Evolutionary conservation across 2,329 filamentous ascomycete genomes (phyloP).

Genomic region (Pezicula neosporulosa): DNA sequence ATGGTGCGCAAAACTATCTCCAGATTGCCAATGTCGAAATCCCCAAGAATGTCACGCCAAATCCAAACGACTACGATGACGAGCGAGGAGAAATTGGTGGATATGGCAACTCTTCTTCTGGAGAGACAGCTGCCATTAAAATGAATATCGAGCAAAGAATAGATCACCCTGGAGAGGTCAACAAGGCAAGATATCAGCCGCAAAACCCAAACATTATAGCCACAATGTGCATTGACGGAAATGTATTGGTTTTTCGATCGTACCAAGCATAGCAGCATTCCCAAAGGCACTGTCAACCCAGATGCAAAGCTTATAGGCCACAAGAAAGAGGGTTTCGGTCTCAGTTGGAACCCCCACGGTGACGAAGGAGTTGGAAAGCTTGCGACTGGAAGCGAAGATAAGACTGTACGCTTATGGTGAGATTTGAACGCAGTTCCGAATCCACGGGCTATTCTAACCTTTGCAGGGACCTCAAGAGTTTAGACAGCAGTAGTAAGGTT

Average conservation of each 20-base stretch:
- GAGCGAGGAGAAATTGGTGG: conserved; percentile 91
- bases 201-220: conserved; percentile 97
- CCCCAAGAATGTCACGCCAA: conserved; percentile 72
- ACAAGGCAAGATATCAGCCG: conserved; percentile 96
- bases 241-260: conserved; percentile 89
- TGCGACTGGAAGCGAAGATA: conserved; percentile 87
- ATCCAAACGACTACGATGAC: conserved; percentile 84
- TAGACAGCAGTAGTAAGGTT: conserved; percentile 64
- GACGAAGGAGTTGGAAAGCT: conserved; percentile 63
- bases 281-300: conserved; percentile 70
- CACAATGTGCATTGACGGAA: conserved; percentile 83
- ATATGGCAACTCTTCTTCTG: conserved; percentile 67
- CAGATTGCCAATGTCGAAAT: conserved; percentile 94
- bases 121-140: conserved; percentile 71
- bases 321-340: conserved; percentile 82
- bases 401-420: conserved; percentile 87
- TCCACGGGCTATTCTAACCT: conserved; percentile 6
- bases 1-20: conserved; percentile 81
- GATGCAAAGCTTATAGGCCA: conserved; percentile 87
- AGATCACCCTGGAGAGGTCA: conserved; percentile 93
- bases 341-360: conserved; percentile 85
- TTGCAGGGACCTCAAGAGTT: conserved; percentile 73
- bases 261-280: conserved; percentile 83
- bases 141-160: conserved; percentile 95
- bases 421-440: conserved; percentile 19